phyloP scores from a whole-genome alignment of 148 eudicot genomes.

The Persicaria tinctoria region DNA sequence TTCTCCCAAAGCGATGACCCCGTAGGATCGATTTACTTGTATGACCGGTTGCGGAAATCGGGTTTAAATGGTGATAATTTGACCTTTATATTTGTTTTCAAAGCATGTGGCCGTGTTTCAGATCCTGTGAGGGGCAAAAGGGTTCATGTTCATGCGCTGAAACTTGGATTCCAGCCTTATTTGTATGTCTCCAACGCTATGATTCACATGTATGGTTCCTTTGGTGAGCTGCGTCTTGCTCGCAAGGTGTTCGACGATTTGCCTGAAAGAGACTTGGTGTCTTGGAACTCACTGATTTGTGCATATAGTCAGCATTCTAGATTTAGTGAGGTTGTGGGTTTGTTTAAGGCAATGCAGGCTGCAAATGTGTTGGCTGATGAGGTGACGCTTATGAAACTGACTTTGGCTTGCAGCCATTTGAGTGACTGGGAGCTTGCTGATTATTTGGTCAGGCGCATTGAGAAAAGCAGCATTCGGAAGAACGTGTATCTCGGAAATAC shows the following conservation, averaged over 20 bases:
- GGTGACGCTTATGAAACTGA: conserved; percentile 58
- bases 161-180: conserved; percentile 52
- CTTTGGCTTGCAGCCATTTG: conserved; percentile 55
- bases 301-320: conserved; percentile 47
- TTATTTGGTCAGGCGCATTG: conserved; percentile 37
- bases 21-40: conserved; percentile 29
- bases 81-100: conserved; percentile 39
- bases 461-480: conserved; percentile 31
- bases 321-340: conserved; percentile 39
- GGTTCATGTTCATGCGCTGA: conserved; percentile 37
- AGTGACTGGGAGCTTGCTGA: conserved; percentile 40
- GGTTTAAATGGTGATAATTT: conserved; percentile 51
- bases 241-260: conserved; percentile 55
- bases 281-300: conserved; percentile 78
- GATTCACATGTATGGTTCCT: conserved; percentile 59
- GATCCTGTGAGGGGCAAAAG: conserved; percentile 33
- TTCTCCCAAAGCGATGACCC: conserved; percentile 39
- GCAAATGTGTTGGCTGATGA: conserved; percentile 48
- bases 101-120: conserved; percentile 45
- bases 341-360: conserved; percentile 39
- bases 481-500: conserved; percentile 74
- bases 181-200: conserved; percentile 52
- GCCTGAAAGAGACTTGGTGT: conserved; percentile 54
- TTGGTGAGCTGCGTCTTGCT: conserved; percentile 38
- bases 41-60: conserved; percentile 32